Base-by-base conservation (phyloP, 257 asterid species). In the Penstemon davidsonii region DNA sequence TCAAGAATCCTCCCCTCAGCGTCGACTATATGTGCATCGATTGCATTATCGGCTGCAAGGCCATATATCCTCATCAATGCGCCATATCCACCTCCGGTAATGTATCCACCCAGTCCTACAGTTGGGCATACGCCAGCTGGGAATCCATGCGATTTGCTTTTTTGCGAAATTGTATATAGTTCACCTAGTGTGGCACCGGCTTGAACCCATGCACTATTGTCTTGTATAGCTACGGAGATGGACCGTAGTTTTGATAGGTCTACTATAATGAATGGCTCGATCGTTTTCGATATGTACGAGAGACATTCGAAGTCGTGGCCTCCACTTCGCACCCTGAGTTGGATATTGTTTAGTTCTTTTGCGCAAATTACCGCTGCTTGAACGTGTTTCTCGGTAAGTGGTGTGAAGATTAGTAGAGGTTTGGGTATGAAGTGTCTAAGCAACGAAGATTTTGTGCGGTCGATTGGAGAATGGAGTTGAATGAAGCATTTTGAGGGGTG, bases 71-170 rank as follows among this genome's bases (percentile, higher is more conserved):
- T 60, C 86, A 84, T 82, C 81, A 82, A 65, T 36, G 88, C 46
- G 11, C 94, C 94, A 57, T 84, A 87, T 7, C 88, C 94, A 7
- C 94, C 90, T 15, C 90, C 88, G 1, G 87, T 84, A 43, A 87
- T 76, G 71, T 87, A 90, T 44, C 94, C 94, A 36, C 93, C 88
- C 55, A 87, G 73, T 9, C 94, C 94, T 51, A 87, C 55, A 62
- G 88, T 84, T 3, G 88, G 39, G 70, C 87, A 84, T 3, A 84
- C 84, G 4, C 93, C 93, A 40, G 87, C 93, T 0, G 87, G 82
- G 70, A 73, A 82, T 0, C 75, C 87, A 7, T 62, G 84, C 2
- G 73, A 73, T 25, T 76, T 79, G 78, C 82, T 76, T 50, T 64
- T 71, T 10, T 76, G 82, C 0, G 87, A 79, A 62, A 82, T 76